Evolutionary conservation across 2,329 filamentous ascomycete species (phyloP).

Genomic region (Immersiporthe knoxdaviesiana): DNA sequence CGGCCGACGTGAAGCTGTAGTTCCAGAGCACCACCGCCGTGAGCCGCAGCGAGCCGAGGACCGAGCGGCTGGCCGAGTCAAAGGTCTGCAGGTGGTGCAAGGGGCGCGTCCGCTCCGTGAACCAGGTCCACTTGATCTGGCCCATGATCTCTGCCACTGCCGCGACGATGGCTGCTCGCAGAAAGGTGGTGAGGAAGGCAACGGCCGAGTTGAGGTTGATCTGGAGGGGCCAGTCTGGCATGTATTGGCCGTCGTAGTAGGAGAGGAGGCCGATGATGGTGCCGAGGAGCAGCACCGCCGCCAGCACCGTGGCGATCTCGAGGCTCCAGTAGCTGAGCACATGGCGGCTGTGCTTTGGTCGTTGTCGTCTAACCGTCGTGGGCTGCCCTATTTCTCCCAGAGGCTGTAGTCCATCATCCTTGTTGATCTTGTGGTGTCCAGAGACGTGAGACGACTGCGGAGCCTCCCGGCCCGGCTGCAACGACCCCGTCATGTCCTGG

Average conservation of each 20-base stretch:
- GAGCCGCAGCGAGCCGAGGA: conserved; percentile 36
- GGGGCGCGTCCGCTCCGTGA: conserved; percentile 34
- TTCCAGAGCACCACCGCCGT: conserved; percentile 29
- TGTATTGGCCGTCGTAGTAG: conserved; percentile 18
- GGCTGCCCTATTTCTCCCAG: background rate
- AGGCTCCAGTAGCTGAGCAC: conserved; percentile 23
- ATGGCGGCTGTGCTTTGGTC: conserved; percentile 18
- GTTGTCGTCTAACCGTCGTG: background rate
- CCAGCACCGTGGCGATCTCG: conserved; percentile 24
- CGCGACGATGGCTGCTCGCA: conserved; percentile 35
- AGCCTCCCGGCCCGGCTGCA: conserved; percentile 20
- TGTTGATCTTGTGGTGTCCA: background rate
- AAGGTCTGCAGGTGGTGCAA: conserved; percentile 38
- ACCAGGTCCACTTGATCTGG: conserved; percentile 41
- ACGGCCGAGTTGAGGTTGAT: conserved; percentile 34
- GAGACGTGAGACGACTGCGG: conserved; percentile 1
- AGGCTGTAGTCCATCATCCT: background rate
- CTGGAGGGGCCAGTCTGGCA: conserved; percentile 33
- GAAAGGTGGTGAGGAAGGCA: conserved; percentile 30
- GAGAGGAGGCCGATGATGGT: conserved; percentile 24
- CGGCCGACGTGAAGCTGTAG: conserved; percentile 25
- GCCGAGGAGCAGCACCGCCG: conserved; percentile 18
- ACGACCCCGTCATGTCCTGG: conserved; percentile 12
- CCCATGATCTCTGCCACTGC: conserved; percentile 38
- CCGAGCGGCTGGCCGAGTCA: conserved; percentile 38